phyloP scores from a whole-genome alignment of 495 filamentous ascomycete species.

The Cetradonia linearis region DNA sequence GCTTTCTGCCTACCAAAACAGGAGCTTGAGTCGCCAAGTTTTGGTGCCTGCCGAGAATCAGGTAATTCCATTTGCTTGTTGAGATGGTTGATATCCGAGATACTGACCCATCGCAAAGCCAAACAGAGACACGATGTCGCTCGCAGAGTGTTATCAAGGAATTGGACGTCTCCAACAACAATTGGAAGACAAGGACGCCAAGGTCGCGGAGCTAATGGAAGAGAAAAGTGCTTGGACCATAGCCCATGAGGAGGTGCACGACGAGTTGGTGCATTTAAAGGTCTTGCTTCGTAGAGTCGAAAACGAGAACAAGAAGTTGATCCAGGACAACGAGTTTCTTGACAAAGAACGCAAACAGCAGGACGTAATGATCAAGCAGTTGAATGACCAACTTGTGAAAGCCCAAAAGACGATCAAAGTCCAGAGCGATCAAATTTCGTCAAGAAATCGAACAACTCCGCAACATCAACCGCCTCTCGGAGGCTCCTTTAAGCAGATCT shows the following conservation, averaged over 20 bases:
- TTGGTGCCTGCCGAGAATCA: not conserved
- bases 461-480: not conserved
- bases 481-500: not conserved
- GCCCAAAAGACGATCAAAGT: slow-evolving; percentile 26
- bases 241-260: not conserved
- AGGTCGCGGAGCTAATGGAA: not conserved
- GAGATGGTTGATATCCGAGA: too few relatives aligned
- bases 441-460: not conserved
- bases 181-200: not conserved
- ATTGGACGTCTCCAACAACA: slow-evolving; percentile 1
- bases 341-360: slow-evolving; percentile 6
- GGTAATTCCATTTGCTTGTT: not conserved
- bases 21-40: not conserved
- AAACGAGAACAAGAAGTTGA: not conserved
- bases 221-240: not conserved
- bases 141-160: not conserved
- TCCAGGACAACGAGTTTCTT: not conserved
- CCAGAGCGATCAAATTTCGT: slow-evolving; percentile 27
- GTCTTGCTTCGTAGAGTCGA: not conserved
- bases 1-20: not conserved
- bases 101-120: not conserved
- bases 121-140: not conserved
- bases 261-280: not conserved
- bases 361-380: slow-evolving; percentile 17
- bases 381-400: slow-evolving; percentile 24